Percentiles rank a stretch among this genome's conserved stretches.
Evolutionary conservation across 495 filamentous ascomycete species (phyloP).

Genomic region (Lasiosphaeria miniovina): DNA sequence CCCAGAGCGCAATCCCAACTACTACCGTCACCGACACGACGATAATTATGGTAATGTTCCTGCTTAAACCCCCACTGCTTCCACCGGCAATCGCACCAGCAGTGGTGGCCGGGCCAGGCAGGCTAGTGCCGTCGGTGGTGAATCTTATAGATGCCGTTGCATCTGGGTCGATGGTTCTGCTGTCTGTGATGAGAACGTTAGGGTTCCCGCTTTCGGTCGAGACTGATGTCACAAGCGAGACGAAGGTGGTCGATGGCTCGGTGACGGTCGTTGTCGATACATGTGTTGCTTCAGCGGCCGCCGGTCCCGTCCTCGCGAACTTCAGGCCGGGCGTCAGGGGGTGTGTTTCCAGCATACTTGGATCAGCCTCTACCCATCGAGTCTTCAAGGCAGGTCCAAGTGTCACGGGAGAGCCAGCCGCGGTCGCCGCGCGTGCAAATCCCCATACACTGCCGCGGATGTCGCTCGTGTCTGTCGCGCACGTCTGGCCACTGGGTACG

Average conservation of each 20-base stretch:
- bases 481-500: slow-evolving; percentile 36
- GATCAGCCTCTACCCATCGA: slow-evolving; percentile 38
- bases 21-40: slow-evolving; percentile 33
- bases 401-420: slow-evolving; percentile 25
- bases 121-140: not conserved
- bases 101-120: not conserved
- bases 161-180: not conserved
- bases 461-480: slow-evolving; percentile 39
- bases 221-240: not conserved
- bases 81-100: not conserved
- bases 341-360: slow-evolving; percentile 34
- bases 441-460: slow-evolving; percentile 44
- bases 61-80: slow-evolving; percentile 9
- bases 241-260: not conserved
- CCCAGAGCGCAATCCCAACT: slow-evolving; percentile 24
- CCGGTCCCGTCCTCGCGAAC: not conserved
- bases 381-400: slow-evolving; percentile 41
- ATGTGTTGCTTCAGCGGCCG: not conserved
- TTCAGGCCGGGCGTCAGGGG: slow-evolving; percentile 30
- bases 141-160: no score
- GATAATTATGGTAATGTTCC: slow-evolving; percentile 28
- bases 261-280: not conserved
- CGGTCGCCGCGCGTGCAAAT: slow-evolving; percentile 22
- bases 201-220: not conserved
- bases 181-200: slow-evolving; percentile 10